These are phyloP conservation scores for Pseudonectria buxi DNA, from an alignment of 2,329 filamentous ascomycete species.

Conservation along the genomic window DNA sequence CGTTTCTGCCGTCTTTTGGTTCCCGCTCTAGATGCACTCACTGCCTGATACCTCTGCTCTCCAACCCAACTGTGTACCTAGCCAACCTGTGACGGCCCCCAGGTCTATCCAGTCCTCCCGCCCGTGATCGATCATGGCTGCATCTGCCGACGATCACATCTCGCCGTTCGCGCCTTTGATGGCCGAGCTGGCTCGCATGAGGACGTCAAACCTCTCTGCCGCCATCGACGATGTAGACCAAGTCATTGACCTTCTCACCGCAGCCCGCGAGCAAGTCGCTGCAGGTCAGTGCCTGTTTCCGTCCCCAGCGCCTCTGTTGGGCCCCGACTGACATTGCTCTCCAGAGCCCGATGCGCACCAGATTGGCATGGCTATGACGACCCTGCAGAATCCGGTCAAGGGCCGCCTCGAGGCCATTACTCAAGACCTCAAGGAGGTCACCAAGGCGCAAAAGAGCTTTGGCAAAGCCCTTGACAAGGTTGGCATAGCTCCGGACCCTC, in stretches of 20 bases:
- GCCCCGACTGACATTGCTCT: constrained; percentile 4
- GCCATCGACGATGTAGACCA: constrained; percentile 75
- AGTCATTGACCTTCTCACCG: constrained; percentile 69
- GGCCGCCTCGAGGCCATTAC: constrained; percentile 73
- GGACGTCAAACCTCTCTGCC: constrained; percentile 59
- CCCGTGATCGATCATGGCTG: constrained; percentile 28
- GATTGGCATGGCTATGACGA: constrained; percentile 68
- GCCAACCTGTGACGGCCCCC: too few relatives aligned
- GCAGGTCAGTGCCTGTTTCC: constrained; percentile 41
- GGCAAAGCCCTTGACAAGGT: constrained; percentile 81
- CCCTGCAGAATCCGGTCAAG: constrained; percentile 80
- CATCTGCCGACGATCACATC: constrained; percentile 27
- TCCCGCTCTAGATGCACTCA: too few relatives aligned
- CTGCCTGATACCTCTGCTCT: too few relatives aligned
- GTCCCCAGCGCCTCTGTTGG: background rate
- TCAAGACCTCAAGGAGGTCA: constrained; percentile 73
- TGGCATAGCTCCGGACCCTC: constrained; percentile 11
- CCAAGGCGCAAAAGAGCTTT: constrained; percentile 76
- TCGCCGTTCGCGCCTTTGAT: constrained; percentile 52
- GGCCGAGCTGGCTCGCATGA: constrained; percentile 67
- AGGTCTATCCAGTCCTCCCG: background rate
- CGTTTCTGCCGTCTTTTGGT: too few relatives aligned
- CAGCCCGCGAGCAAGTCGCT: constrained; percentile 67
- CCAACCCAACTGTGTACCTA: too few relatives aligned
- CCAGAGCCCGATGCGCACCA: constrained; percentile 41